Evolutionary conservation across 2,329 filamentous ascomycete species (phyloP).

Genomic region (Cladobotryum protrusum): DNA sequence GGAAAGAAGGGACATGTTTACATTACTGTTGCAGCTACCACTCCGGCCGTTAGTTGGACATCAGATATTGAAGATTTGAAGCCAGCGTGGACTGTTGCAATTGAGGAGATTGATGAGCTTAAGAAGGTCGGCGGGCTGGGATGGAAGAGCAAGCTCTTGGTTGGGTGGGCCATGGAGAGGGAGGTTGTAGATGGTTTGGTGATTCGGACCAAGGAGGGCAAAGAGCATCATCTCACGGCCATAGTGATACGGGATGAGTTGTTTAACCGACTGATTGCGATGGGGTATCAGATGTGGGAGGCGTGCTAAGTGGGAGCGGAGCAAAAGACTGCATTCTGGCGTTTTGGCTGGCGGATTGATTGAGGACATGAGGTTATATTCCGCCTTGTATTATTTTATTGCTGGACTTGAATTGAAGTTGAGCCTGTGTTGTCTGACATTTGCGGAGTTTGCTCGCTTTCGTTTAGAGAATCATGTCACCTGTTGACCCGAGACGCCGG

Average conservation of each 20-base stretch:
- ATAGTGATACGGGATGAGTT: constrained; percentile 67
- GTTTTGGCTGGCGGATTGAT: too few species aligned
- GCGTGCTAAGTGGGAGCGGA: constrained; percentile 23
- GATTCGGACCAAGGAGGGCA: constrained; percentile 52
- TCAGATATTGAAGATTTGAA: constrained; percentile 49
- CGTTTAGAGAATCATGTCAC: too few species aligned
- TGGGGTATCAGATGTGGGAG: constrained; percentile 81
- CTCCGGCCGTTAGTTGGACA: constrained; percentile 61
- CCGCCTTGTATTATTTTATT: too few species aligned
- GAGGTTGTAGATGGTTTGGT: constrained; percentile 72
- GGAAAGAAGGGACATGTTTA: constrained; percentile 69
- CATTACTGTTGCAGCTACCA: constrained; percentile 60
- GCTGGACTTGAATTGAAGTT: too few species aligned
- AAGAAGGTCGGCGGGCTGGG: constrained; percentile 76
- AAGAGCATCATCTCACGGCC: constrained; percentile 60
- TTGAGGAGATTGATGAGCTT: constrained; percentile 65
- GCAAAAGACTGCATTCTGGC: too few species aligned
- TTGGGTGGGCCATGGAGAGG: constrained; percentile 69
- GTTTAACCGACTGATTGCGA: constrained; percentile 71
- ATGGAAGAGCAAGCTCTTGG: constrained; percentile 78
- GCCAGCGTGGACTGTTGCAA: constrained; percentile 62
- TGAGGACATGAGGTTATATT: too few species aligned
- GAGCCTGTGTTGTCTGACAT: too few species aligned
- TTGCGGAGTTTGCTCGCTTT: too few species aligned
- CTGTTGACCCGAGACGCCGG: too few species aligned